Base-by-base conservation (phyloP, 1,284 basidiomycete genomes). In the Vanrija sp. region DNA sequence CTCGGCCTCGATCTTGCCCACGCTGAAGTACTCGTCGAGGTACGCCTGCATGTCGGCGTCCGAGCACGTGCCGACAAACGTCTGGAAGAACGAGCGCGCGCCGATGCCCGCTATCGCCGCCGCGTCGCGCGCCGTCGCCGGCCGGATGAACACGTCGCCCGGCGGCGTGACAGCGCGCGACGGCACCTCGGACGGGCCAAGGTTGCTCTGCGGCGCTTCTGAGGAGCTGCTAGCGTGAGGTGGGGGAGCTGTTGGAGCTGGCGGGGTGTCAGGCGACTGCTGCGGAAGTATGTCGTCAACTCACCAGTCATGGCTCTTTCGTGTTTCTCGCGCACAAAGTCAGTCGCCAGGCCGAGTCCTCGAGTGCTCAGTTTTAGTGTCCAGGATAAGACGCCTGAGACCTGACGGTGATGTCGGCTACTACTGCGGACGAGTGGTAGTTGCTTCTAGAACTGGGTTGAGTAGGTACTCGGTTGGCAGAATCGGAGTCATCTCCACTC, bases 111-210 rank as follows among this genome's bases (percentile, higher is more conserved):
- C 51, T n/a, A 60, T 60, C 3, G 18, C 21, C 3, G 10, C 28
- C 1, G 58, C 58, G 46, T 60, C 58, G 29, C 9, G 19, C 3
- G 9, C 15, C 6, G 25, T 25, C 12, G 58, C 58, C 6, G 9
- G 34, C 3, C 89, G 25, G 39, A 55, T 16, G 3, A 26, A 19
- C 3, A 54, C 38, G 9, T 21, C 53, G 5, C 18, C 23, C n/a
- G 48, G 38, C 6, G 51, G 55, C 3, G 51, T 50, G 1, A 29
- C 5, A 5, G 51, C n/a, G 15, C 51, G 51, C 18, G 51, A 53
- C 6, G 56, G 39, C 6, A 46, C 49, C 12, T 46, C 44, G 2
- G 57, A 51, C 6, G 49, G 49, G 16, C 52, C 52, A 2, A 53
- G 45, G 49, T 58, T 58, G 19, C 52, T 43, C 28, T 54, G 56